Base-by-base conservation (phyloP, 139 green algal species). In the Chlamydomonas incerta region DNA sequence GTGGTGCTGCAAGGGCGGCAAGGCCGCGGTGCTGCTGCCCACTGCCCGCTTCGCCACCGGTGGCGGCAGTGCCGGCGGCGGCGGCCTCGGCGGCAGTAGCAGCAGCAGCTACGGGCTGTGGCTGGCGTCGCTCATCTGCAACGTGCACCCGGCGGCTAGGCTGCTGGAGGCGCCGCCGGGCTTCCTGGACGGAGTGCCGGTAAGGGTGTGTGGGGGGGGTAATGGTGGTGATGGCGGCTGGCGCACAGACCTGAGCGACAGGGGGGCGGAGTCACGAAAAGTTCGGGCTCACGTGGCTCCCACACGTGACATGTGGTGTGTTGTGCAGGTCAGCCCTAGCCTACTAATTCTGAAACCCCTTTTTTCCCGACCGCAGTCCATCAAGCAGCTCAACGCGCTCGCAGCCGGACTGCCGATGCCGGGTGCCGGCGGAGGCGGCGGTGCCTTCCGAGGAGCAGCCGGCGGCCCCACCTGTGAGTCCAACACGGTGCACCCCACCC, bases 1-100 rank as follows among this genome's bases (percentile, higher is more conserved):
- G 0, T 93, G 88, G 75, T 94, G 85, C 87, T 91, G 88, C 92
- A 98, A 98, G 89, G 94, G 90, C 10, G 94, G 94, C 81, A 96
- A 95, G 88, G 41, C 31, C 2, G 89, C 91, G 1, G 72, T 94
- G 72, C 91, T 97, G 62, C 63, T 33, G 34, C 90, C 93, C 60
- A 94, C 88, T 18, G 34, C 21, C 35, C 87, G 93, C 55, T 96
- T 84, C 81, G 41, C 87, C 17, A 75, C 75, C 60, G 33, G 3
- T 0, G 17, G 1, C 58, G 0, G 55, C 73, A 9, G 5, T 13
- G 55, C 8, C 29, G 3, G 52, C 73, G 1, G 50, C 31, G 8
- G 55, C 50, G n/a, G n/a, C n/a, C n/a, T n/a, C n/a, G n/a, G n/a
- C n/a, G 0, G 55, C 73, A 9, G 5, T 13, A 55, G 23, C 29